phyloP scores from a whole-genome alignment of 1,139 yeast species.

The Zygosaccharomyces pseudobailii region DNA sequence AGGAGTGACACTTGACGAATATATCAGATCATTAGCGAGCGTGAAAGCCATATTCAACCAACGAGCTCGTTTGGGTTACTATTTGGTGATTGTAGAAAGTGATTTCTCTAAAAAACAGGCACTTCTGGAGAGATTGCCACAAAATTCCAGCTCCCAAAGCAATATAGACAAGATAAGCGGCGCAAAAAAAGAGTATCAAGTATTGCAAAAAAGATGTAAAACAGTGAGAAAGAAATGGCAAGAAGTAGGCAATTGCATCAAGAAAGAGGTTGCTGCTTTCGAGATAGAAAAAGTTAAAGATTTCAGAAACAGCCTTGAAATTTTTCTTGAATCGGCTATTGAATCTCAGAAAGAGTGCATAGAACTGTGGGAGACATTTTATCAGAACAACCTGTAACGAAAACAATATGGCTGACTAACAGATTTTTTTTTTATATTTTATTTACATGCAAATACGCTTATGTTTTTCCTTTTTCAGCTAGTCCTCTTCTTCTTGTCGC shows the following conservation, averaged over 20 bases:
- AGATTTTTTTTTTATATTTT: background rate
- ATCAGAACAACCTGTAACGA: constrained; percentile 33
- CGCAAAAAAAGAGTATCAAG: constrained; percentile 54
- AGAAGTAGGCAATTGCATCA: constrained; percentile 58
- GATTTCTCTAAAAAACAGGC: constrained; percentile 46
- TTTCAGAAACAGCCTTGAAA: constrained; percentile 85
- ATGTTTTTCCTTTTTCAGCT: background rate
- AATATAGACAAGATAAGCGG: constrained; percentile 57
- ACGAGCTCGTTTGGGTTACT: constrained; percentile 64
- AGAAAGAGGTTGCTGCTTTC: constrained; percentile 61
- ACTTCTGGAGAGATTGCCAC: constrained; percentile 49
- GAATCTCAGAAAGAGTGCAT: constrained; percentile 94
- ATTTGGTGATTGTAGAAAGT: constrained; percentile 49
- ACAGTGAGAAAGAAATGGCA: constrained; percentile 56
- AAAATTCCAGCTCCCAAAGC: constrained; percentile 46
- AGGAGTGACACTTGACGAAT: constrained; percentile 86
- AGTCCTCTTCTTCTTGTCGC: constrained; percentile 20
- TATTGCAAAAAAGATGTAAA: constrained; percentile 54
- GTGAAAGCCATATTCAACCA: constrained; percentile 71
- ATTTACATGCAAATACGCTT: constrained; percentile 3
- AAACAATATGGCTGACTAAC: background rate
- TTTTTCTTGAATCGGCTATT: constrained; percentile 82
- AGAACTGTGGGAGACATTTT: constrained; percentile 92
- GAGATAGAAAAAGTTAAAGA: constrained; percentile 78
- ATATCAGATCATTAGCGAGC: constrained; percentile 71